Evolutionary conservation across 2,329 filamentous ascomycete species (phyloP).

Genomic region (Beauveria bassiana): DNA sequence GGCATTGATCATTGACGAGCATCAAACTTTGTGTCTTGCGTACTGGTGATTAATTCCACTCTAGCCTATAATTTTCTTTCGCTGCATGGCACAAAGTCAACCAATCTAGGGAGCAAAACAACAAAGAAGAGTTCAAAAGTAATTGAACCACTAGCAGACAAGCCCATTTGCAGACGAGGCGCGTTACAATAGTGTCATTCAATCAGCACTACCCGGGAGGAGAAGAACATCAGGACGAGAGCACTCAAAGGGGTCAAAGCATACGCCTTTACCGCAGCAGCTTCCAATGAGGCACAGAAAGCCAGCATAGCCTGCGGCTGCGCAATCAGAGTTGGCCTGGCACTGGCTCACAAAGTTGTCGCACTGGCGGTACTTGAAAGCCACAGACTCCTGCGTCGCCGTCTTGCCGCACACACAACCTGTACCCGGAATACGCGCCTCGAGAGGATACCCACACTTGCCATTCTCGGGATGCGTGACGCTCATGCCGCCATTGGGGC

Average conservation of each 20-base stretch:
- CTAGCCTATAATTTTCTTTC: background rate
- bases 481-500: slow-evolving; percentile 21
- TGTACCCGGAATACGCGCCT: slow-evolving; percentile 22
- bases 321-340: slow-evolving; percentile 21
- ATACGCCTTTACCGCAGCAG: slow-evolving; percentile 28
- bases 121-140: no score
- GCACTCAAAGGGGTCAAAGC: slow-evolving; percentile 29
- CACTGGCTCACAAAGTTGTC: slow-evolving; percentile 24
- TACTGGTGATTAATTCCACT: background rate
- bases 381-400: slow-evolving; percentile 15
- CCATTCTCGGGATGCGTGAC: slow-evolving; percentile 12
- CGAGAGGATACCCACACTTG: slow-evolving; percentile 24
- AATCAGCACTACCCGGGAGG: slow-evolving; percentile 16
- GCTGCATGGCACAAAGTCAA: no score
- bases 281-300: slow-evolving; percentile 28
- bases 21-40: background rate
- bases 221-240: slow-evolving; percentile 25
- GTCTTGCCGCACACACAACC: slow-evolving; percentile 29
- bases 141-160: no score
- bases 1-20: slow-evolving; percentile 10
- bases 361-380: slow-evolving; percentile 28
- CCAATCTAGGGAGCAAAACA: no score
- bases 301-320: slow-evolving; percentile 16
- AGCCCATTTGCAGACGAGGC: no score
- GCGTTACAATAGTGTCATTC: background rate